Conservation (phyloP, 345 rosid genomes). For the Populus ilicifolia region DNA sequence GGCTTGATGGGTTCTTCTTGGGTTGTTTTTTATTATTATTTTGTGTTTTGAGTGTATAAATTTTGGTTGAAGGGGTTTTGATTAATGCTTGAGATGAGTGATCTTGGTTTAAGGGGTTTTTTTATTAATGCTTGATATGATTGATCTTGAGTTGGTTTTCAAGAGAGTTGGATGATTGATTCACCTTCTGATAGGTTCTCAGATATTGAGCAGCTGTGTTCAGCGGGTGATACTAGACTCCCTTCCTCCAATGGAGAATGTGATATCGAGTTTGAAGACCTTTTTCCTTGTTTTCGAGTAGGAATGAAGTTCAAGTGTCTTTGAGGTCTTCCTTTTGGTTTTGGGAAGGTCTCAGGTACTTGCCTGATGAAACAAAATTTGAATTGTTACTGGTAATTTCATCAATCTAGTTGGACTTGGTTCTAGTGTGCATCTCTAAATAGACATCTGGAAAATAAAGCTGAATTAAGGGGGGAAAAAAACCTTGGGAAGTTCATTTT, state of each 20-base stretch:
- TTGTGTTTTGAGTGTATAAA: too few species aligned
- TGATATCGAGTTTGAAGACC: too few species aligned
- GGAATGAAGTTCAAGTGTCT: too few species aligned
- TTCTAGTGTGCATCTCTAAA: background rate
- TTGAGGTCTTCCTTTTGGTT: background rate
- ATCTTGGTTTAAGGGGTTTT: too few species aligned
- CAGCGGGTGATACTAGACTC: background rate
- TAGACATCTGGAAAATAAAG: background rate
- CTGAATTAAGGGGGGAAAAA: background rate
- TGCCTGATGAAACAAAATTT: background rate
- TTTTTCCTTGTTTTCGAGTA: too few species aligned
- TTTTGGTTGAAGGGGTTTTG: too few species aligned
- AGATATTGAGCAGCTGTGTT: background rate
- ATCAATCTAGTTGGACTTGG: background rate
- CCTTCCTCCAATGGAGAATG: too few species aligned
- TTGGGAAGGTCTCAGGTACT: background rate
- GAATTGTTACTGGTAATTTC: background rate
- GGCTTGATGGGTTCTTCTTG: too few species aligned
- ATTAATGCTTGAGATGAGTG: too few species aligned
- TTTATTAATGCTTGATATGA: too few species aligned
- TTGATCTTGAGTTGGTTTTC: background rate
- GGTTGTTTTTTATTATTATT: too few species aligned
- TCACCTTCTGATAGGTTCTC: background rate
- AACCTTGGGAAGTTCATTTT: slow-evolving; percentile 82
- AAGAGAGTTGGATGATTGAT: background rate